Evolutionary conservation across 768 basidiomycete species (phyloP).

Genomic region (Solioccasus polychromus): DNA sequence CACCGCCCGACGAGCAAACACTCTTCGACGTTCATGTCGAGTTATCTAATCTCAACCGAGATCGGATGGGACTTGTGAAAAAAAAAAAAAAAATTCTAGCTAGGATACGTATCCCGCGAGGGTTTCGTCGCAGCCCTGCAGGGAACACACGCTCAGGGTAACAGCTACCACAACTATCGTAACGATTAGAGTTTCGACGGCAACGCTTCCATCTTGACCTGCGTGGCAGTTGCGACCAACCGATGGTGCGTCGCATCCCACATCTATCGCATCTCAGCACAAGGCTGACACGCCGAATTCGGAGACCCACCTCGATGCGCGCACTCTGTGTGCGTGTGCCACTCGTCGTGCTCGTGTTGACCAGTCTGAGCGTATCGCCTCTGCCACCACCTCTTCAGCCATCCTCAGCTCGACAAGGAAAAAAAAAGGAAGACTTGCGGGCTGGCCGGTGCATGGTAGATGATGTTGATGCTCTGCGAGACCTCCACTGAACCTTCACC

Average conservation of each 20-base stretch:
- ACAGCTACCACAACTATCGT: neutral
- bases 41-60: conserved; percentile 12
- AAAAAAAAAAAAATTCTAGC: no score
- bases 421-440: conserved; percentile 28
- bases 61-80: no score
- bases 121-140: neutral
- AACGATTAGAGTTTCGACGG: conserved; percentile 15
- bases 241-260: conserved; percentile 39
- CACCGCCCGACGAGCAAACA: conserved; percentile 54
- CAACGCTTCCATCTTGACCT: conserved; percentile 36
- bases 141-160: neutral
- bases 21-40: conserved; percentile 36
- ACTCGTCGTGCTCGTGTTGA: conserved; percentile 36
- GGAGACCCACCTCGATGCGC: conserved; percentile 39
- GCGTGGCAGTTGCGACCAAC: conserved; percentile 42
- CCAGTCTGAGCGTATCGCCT: conserved; percentile 41
- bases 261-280: conserved; percentile 28
- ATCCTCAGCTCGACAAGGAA: neutral
- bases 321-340: conserved; percentile 31
- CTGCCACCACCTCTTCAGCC: conserved; percentile 24
- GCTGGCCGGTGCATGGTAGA: conserved; percentile 43
- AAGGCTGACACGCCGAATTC: neutral
- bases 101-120: no score
- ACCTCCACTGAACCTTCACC: conserved; percentile 33
- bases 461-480: conserved; percentile 43